These are phyloP conservation scores for Chlamydomonas urium DNA, from an alignment of 139 green algal species.

Conservation along the genomic window DNA sequence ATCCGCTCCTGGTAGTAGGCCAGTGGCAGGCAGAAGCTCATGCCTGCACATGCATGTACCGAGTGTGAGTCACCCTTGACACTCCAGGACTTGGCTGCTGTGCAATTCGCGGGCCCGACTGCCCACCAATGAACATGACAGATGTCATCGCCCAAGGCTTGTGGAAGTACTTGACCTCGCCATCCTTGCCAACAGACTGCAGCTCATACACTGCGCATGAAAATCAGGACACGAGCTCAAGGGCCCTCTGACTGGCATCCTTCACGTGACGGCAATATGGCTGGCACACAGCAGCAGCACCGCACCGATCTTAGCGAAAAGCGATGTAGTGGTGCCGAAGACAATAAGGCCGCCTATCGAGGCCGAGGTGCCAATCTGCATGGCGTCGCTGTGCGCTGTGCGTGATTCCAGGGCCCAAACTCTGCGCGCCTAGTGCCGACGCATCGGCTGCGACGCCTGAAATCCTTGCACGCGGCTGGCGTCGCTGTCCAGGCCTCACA, in stretches of 20 bases:
- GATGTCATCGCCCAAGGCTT: conserved; percentile 64
- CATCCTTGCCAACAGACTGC: conserved; percentile 36
- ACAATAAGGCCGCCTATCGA: conserved; percentile 61
- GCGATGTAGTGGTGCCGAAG: conserved; percentile 77
- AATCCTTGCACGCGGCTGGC: no score
- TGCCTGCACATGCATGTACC: conserved; percentile 39
- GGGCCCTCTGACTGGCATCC: neutral
- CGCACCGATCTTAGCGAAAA: conserved; percentile 82
- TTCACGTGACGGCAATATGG: neutral
- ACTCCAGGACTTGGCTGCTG: no score
- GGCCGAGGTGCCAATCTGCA: conserved; percentile 23
- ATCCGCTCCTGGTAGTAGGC: conserved; percentile 46
- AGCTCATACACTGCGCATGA: conserved; percentile 58
- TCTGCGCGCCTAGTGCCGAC: no score
- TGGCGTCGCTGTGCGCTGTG: neutral
- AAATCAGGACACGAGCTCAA: neutral
- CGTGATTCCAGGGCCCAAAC: no score
- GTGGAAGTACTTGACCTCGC: conserved; percentile 53
- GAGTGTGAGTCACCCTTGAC: neutral
- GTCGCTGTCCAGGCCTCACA: no score
- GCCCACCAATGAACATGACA: conserved; percentile 52
- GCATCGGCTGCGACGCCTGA: no score
- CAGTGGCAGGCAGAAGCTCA: conserved; percentile 58
- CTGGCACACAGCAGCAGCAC: neutral
- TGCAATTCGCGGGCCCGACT: no score